Percentiles rank a stretch among this genome's conserved stretches.
phyloP scores from a whole-genome alignment of 352 stramenopile genomes.

The Plasmopara viticola region DNA sequence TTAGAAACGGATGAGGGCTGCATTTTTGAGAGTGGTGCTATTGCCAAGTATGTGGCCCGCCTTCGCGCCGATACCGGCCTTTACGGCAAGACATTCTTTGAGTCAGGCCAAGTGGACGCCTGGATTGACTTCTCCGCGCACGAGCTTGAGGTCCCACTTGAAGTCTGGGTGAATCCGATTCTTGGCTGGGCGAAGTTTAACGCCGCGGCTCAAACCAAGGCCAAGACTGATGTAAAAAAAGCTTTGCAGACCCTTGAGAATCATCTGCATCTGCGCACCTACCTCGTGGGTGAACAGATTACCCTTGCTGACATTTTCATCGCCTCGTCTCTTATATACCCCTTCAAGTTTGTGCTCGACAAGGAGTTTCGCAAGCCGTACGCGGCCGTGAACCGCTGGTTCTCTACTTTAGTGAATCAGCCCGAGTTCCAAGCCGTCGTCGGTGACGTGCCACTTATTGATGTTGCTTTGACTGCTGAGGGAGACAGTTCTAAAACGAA shows the following conservation, averaged over 20 bases:
- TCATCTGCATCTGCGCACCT: conserved; percentile 59
- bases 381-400: conserved; percentile 88
- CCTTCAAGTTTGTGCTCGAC: conserved; percentile 92
- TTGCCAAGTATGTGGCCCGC: conserved; percentile 88
- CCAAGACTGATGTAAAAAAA: conserved; percentile 82
- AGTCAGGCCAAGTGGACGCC: conserved; percentile 86
- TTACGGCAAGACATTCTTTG: conserved; percentile 85
- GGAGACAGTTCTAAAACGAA: conserved; percentile 42
- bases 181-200: conserved; percentile 83
- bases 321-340: conserved; percentile 85
- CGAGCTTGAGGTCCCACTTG: conserved; percentile 89
- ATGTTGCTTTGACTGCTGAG: conserved; percentile 61
- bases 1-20: conserved; percentile 83
- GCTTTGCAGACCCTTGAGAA: conserved; percentile 18
- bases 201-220: conserved; percentile 64
- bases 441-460: conserved; percentile 83
- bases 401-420: conserved; percentile 91
- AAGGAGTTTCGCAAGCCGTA: conserved; percentile 85
- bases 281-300: conserved; percentile 89
- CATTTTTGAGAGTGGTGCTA: conserved; percentile 89
- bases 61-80: conserved; percentile 85
- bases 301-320: conserved; percentile 92
- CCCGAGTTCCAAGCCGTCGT: conserved; percentile 89
- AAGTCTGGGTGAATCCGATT: conserved; percentile 86
- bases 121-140: conserved; percentile 93